Conservation (phyloP, 2,329 filamentous ascomycete species). For the Pseudonectria foliicola region DNA sequence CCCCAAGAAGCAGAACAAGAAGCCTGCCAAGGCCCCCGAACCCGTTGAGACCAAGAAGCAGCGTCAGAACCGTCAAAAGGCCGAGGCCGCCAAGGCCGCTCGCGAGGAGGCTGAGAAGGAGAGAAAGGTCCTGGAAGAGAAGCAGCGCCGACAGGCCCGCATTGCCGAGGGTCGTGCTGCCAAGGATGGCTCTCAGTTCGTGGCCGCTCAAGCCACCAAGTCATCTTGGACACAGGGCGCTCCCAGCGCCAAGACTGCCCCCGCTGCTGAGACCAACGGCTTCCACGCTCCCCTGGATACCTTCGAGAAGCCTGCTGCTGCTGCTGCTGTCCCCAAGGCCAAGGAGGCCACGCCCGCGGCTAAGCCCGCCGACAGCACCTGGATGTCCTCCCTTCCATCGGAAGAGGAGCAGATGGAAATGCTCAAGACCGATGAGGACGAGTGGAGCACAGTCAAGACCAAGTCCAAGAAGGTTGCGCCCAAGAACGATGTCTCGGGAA, state of each 20-base stretch:
- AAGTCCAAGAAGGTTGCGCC: conserved; percentile 35
- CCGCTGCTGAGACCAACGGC: conserved; percentile 26
- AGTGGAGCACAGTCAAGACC: conserved; percentile 55
- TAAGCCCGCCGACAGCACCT: conserved; percentile 32
- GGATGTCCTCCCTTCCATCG: conserved; percentile 47
- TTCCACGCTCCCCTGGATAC: conserved; percentile 50
- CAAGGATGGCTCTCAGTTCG: conserved; percentile 66
- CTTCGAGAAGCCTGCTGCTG: conserved; percentile 35
- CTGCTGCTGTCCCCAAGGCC: too few species aligned
- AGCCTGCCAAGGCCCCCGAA: conserved; percentile 56
- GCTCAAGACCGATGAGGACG: conserved; percentile 42
- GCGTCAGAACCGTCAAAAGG: conserved; percentile 85
- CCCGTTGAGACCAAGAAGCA: conserved; percentile 86
- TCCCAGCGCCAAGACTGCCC: conserved; percentile 17
- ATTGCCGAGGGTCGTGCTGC: conserved; percentile 75
- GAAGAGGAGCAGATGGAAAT: conserved; percentile 58
- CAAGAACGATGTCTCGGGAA: conserved; percentile 31
- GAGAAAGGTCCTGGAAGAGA: conserved; percentile 69
- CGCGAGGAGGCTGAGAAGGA: conserved; percentile 73
- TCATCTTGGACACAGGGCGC: conserved; percentile 37
- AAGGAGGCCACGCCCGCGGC: conserved; percentile 27
- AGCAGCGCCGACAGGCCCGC: conserved; percentile 74
- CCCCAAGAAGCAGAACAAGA: conserved; percentile 56
- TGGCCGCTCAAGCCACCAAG: conserved; percentile 36
- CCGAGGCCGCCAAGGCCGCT: conserved; percentile 67